phyloP scores from a whole-genome alignment of 345 rosid genomes.

The Corchorus capsularis region DNA sequence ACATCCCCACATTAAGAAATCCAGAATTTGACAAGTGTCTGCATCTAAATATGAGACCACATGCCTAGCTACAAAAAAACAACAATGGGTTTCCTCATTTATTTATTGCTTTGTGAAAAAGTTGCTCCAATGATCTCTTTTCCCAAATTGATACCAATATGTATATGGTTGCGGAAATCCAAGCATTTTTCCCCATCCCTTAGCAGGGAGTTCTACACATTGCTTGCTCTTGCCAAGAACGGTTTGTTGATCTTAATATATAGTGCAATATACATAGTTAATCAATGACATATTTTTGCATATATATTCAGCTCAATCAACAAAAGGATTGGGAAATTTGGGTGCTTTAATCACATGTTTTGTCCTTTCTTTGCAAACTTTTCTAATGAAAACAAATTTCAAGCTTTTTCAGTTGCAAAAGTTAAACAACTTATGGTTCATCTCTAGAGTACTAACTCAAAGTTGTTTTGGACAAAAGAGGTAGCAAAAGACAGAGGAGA shows the following conservation, averaged over 20 bases:
- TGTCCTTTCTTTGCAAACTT: background rate
- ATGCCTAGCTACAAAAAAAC: background rate
- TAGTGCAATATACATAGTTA: background rate
- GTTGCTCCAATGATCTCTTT: background rate
- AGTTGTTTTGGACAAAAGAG: background rate
- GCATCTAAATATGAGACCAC: background rate
- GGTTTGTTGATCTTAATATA: background rate
- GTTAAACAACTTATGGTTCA: background rate
- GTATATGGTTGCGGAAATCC: slow-evolving; percentile 7
- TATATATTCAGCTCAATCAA: background rate
- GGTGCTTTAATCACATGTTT: background rate
- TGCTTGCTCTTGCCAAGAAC: background rate
- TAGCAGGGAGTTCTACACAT: background rate
- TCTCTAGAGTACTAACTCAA: background rate
- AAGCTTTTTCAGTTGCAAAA: background rate
- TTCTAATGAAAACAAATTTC: background rate
- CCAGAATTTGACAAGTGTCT: slow-evolving; percentile 9
- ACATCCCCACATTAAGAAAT: background rate
- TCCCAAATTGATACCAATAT: background rate
- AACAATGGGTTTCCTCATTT: background rate
- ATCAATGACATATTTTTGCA: no score
- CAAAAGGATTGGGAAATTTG: background rate
- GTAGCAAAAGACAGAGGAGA: background rate
- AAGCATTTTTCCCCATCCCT: background rate
- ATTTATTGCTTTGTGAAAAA: background rate